phyloP scores from a whole-genome alignment of 2,329 filamentous ascomycete genomes.

The Pezicula neosporulosa region DNA sequence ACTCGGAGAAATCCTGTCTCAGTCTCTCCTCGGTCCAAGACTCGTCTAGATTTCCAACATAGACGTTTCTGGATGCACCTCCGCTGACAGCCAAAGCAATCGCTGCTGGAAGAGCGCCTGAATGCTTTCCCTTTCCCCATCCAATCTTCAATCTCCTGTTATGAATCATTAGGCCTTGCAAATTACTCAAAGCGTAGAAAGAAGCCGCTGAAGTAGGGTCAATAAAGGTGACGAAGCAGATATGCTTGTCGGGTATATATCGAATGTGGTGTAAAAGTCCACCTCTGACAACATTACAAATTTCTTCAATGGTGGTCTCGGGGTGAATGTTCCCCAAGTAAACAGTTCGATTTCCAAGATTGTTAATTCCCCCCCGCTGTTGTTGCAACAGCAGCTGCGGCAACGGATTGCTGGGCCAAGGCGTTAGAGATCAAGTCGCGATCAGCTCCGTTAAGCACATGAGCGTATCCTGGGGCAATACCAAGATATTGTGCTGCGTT shows the following conservation, averaged over 20 bases:
- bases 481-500: slow-evolving; percentile 97
- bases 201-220: slow-evolving; percentile 96
- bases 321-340: slow-evolving; percentile 99
- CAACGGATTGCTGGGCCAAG: slow-evolving; percentile 94
- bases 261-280: slow-evolving; percentile 96
- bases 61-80: slow-evolving; percentile 96
- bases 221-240: slow-evolving; percentile 99
- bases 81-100: slow-evolving; percentile 95
- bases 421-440: slow-evolving; percentile 96
- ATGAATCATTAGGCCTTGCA: slow-evolving; percentile 98
- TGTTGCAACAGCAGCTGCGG: slow-evolving; percentile 92
- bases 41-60: slow-evolving; percentile 96
- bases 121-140: slow-evolving; percentile 99
- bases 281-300: slow-evolving; percentile 96
- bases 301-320: slow-evolving; percentile 98
- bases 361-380: slow-evolving; percentile 94
- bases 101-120: slow-evolving; percentile 88
- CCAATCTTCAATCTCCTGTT: slow-evolving; percentile 97
- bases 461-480: slow-evolving; percentile 93
- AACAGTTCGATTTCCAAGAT: slow-evolving; percentile 94
- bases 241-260: slow-evolving; percentile 99
- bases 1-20: slow-evolving; percentile 94
- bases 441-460: slow-evolving; percentile 93
- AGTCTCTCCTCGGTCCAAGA: slow-evolving; percentile 95
- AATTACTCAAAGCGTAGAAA: slow-evolving; percentile 95